Evolutionary conservation across 805 yeast species (phyloP).

Genomic region (Saccharomycopsis schoenii): DNA sequence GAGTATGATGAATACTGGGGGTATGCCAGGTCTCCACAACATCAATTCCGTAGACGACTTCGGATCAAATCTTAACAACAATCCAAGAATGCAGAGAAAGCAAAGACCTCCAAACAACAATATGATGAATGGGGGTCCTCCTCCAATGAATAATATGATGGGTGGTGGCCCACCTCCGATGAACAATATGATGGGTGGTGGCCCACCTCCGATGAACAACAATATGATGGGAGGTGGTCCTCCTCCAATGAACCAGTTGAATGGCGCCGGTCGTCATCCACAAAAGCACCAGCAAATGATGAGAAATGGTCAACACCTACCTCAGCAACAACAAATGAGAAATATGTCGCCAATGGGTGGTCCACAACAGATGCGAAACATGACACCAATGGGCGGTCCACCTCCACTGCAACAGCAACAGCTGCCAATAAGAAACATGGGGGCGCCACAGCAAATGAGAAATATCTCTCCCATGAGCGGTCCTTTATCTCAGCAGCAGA

Average conservation of each 20-base stretch:
- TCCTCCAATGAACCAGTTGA: neutral
- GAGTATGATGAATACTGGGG: neutral
- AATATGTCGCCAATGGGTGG: neutral
- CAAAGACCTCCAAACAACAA: neutral
- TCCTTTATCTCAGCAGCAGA: neutral
- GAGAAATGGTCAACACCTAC: neutral
- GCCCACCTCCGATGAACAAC: neutral
- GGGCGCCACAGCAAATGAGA: constrained; percentile 1
- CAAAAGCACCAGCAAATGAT: neutral
- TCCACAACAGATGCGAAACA: neutral
- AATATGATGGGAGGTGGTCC: neutral
- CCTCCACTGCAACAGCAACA: neutral
- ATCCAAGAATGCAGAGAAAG: neutral
- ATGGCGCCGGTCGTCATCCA: constrained; percentile 1
- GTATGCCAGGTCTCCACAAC: neutral
- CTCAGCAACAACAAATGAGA: neutral
- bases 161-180: neutral
- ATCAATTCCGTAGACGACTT: neutral
- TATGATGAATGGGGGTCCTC: neutral
- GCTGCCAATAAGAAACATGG: constrained; percentile 1
- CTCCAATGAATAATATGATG: neutral
- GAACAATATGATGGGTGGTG: neutral
- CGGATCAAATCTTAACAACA: neutral
- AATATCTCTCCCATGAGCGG: neutral
- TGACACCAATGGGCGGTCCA: neutral